Conservation (phyloP, 192 early-diverging fungal genomes). For the Coemansia aciculifera region DNA sequence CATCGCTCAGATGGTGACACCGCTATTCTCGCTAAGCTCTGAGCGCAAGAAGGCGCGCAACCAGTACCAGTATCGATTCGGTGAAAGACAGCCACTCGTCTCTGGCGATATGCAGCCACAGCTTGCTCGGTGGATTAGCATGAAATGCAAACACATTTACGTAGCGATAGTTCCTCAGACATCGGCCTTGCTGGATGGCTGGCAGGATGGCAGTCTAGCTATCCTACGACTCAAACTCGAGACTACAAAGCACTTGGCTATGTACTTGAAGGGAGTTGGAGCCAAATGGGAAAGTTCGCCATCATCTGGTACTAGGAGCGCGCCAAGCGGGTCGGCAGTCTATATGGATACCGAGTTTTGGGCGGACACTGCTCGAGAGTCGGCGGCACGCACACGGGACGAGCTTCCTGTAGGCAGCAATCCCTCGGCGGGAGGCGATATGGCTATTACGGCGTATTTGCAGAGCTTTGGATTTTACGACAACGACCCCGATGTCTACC, state of each 20-base stretch:
- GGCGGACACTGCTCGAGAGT: conserved; percentile 45
- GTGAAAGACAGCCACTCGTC: neutral
- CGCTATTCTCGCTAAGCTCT: conserved; percentile 29
- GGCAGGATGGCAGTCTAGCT: conserved; percentile 48
- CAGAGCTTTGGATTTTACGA: conserved; percentile 45
- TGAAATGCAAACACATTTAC: conserved; percentile 35
- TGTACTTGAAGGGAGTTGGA: conserved; percentile 40
- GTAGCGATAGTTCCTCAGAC: conserved; percentile 35
- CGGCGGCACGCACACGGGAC: conserved; percentile 10
- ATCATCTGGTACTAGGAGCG: conserved; percentile 13
- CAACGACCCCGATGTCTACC: conserved; percentile 38
- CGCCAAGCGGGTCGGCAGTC: conserved; percentile 20
- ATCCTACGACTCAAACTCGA: conserved; percentile 51
- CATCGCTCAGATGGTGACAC: conserved; percentile 15
- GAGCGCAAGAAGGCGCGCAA: conserved; percentile 30
- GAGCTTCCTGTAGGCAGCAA: neutral
- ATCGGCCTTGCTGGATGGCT: conserved; percentile 21
- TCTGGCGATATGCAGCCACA: conserved; percentile 22
- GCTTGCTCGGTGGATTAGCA: conserved; percentile 43
- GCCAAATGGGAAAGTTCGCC: conserved; percentile 47
- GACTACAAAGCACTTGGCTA: conserved; percentile 43
- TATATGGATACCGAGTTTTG: conserved; percentile 48
- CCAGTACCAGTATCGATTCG: conserved; percentile 31
- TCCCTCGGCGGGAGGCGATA: neutral
- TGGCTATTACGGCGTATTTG: conserved; percentile 34